Base-by-base conservation (phyloP, 2,329 filamentous ascomycete species). In the Fusarium sublunatum region DNA sequence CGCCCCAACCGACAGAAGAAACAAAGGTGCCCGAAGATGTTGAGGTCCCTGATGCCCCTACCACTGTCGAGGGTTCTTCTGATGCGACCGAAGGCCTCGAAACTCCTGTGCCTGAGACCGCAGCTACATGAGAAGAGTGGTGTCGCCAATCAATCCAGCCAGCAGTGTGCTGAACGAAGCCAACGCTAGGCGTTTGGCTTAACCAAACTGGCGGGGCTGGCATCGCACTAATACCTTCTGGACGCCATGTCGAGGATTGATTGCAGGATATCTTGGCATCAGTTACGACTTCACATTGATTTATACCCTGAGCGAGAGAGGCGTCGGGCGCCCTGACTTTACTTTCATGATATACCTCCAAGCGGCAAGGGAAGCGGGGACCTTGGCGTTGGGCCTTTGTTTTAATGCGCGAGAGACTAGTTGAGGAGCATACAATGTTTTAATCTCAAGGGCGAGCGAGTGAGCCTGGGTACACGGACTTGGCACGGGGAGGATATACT, bases 291-390 rank as follows among this genome's bases (percentile, higher is more conserved):
- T 68, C 50, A 54, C 58, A 65, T 67, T 66, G 65, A 64, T 70
- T 67, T 73, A 73, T 73, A 73, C 71, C 71, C 47, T 46, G 49
- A 66, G 60, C 60, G 60, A 70, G 53, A 70, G 53, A 66, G 61
- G 65, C 67, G 60, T 68, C 48, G 40, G 40, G 47, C 59, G 58
- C 57, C 22, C 53, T 62, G 51, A 52, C 50, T 58, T 70, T 71
- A 53, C 43, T 70, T 70, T 70, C 57, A 64, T 65, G 53, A 67
- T 60, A 61, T 58, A 70, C 60, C 46, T 71, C 49, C 50, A 50
- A 61, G 65, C 46, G 61, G 58, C 55, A 49, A 60, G 53, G 58
- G 53, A 50, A 67, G 63, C 47, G 45, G 56, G 69, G 60, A 54
- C 42, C 31, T 42, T 62, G 69, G 67, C 60, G 69, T 71, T 71